Evolutionary conservation across 2,329 filamentous ascomycete species (phyloP).

Genomic region (Penicillium sp.): DNA sequence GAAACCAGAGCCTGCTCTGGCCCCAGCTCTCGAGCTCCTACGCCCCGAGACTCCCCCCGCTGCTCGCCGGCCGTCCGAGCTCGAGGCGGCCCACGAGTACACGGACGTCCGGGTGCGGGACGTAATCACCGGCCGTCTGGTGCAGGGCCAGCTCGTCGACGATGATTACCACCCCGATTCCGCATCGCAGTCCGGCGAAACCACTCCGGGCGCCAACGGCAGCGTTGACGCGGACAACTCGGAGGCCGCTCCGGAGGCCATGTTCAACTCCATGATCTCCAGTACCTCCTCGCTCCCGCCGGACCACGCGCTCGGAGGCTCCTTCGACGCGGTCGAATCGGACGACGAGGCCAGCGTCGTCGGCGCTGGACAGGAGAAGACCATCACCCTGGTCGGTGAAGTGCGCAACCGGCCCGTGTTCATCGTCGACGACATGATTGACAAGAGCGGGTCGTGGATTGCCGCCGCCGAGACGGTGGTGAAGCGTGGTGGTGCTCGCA

Average conservation of each 20-base stretch:
- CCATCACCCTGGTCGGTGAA: conserved; percentile 95
- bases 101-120: conserved; percentile 80
- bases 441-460: conserved; percentile 95
- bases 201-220: conserved; percentile 47
- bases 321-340: conserved; percentile 78
- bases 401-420: conserved; percentile 85
- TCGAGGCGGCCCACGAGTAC: conserved; percentile 55
- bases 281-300: conserved; percentile 70
- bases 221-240: conserved; percentile 47
- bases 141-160: conserved; percentile 93
- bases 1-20: conserved; percentile 21
- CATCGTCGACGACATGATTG: conserved; percentile 98
- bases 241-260: conserved; percentile 68
- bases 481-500: conserved; percentile 85
- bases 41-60: conserved; percentile 39
- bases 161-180: conserved; percentile 81
- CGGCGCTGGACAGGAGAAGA: conserved; percentile 79
- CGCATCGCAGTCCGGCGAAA: conserved; percentile 57
- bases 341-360: conserved; percentile 66
- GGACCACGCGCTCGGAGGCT: conserved; percentile 74
- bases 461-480: conserved; percentile 95
- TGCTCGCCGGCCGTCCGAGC: conserved; percentile 43
- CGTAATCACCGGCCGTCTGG: conserved; percentile 83
- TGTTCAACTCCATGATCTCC: conserved; percentile 79
- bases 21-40: conserved; percentile 27